Percentiles rank a stretch among this genome's conserved stretches.
These are phyloP conservation scores for Zea luxurians DNA, from an alignment of 176 grass and related monocot species.

Conservation along the genomic window DNA sequence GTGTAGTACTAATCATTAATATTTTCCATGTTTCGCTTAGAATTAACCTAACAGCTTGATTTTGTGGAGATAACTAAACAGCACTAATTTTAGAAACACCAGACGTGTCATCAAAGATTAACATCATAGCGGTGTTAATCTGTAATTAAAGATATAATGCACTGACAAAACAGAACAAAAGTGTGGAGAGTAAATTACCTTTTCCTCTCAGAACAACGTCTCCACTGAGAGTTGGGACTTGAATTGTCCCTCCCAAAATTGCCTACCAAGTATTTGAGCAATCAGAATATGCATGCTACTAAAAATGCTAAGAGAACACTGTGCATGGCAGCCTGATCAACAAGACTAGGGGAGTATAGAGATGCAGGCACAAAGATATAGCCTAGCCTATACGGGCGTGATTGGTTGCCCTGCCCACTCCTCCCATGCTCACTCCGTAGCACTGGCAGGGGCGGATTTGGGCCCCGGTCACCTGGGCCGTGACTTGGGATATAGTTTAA, in stretches of 20 bases:
- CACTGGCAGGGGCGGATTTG: too few species aligned
- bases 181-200: constrained; percentile 49
- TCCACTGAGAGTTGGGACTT: constrained; percentile 91
- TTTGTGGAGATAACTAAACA: background rate
- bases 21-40: constrained; percentile 14
- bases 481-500: too few species aligned
- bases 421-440: too few species aligned
- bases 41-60: background rate
- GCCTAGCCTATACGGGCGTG: background rate
- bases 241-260: constrained; percentile 90
- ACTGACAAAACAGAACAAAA: background rate
- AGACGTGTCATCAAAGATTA: too few species aligned
- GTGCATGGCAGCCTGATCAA: background rate
- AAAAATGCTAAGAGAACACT: constrained; percentile 1
- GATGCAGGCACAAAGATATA: background rate
- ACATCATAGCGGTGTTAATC: background rate
- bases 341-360: background rate
- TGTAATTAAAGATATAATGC: background rate
- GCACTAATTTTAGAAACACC: background rate
- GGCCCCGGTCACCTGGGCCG: too few species aligned
- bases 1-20: background rate
- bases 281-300: constrained; percentile 4
- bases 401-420: too few species aligned
- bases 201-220: constrained; percentile 97
- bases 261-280: constrained; percentile 48